Base-by-base conservation (phyloP, 169 alveolate species). In the Plasmodium relictum region DNA sequence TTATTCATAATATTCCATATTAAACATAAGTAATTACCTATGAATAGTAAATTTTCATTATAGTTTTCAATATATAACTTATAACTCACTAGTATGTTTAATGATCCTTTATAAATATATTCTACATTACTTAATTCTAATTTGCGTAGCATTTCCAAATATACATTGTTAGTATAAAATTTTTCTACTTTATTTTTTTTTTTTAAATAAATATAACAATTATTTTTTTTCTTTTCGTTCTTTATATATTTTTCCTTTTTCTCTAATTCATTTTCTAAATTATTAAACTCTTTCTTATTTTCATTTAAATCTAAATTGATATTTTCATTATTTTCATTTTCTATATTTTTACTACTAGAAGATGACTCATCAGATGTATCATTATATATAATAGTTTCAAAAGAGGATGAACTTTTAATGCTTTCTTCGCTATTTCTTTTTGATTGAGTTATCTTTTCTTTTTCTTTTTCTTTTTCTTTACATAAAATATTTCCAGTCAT, bases 1-100 rank as follows among this genome's bases (percentile, higher is more conserved):
- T 85, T 68, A 52, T 85, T 52, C 87, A 85, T 85, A n/a, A 85
- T 7, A 73, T 85, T 41, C 92, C 92, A 85, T 39, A 85, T 50
- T 14, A 85, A 45, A 31, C 85, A 85, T 41, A 85, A 58, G 37
- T 85, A 85, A 22, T 70, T 85, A 14, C 70, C 74, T 20, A 85
- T 45, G 56, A 58, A 85, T 45, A 59, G 45, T 18, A 85, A 24
- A 31, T 59, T 50, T 72, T 85, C 92, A 50, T 85, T 54, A 59
- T 70, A 85, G 58, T 85, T 54, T 70, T 85, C 92, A 72, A 42
- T 42, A 50, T 85, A 85, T 52, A 85, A 50, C 62, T 85, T 69
- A 52, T 70, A 85, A 65, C 92, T 85, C 58, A 85, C 70, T 20
- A 85, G 22, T 48, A 85, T 85, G 63, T 85, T 85, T 85, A 85